These are phyloP conservation scores for Xylaria sp. DNA, from an alignment of 2,329 filamentous ascomycete genomes.

Conservation along the genomic window DNA sequence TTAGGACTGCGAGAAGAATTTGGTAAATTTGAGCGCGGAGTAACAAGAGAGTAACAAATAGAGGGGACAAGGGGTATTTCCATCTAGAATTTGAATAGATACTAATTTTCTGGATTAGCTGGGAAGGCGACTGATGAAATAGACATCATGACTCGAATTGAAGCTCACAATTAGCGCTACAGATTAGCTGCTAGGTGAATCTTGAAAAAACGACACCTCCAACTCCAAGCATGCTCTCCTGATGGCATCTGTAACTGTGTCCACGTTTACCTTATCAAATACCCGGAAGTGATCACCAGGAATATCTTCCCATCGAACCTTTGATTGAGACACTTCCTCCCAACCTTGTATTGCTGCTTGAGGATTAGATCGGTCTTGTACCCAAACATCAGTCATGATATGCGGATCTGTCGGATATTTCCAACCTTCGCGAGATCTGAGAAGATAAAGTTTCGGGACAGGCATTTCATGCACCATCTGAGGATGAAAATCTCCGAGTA, in stretches of 20 bases:
- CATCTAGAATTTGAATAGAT: neutral
- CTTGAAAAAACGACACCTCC: conserved; percentile 7
- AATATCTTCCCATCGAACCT: conserved; percentile 31
- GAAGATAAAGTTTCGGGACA: conserved; percentile 1
- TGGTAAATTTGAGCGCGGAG: neutral
- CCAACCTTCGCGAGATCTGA: conserved; percentile 14
- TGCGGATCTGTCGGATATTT: conserved; percentile 1
- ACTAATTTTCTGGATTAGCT: neutral
- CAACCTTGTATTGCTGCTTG: conserved; percentile 23
- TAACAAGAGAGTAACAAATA: neutral
- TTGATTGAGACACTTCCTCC: conserved; percentile 26
- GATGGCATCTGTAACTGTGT: conserved; percentile 25
- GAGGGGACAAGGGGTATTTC: neutral
- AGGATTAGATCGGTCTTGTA: conserved; percentile 15
- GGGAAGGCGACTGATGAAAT: neutral
- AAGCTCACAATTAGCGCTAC: neutral
- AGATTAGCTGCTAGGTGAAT: neutral
- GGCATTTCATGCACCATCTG: neutral
- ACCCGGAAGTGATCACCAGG: conserved; percentile 34
- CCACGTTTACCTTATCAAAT: conserved; percentile 30
- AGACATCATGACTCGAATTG: neutral
- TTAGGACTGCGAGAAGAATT: neutral
- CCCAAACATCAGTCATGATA: conserved; percentile 18
- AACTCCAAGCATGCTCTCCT: conserved; percentile 26
- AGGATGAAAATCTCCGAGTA: neutral